These are phyloP conservation scores for Tieghemostelium lacteum DNA, from an alignment of 78 protist genomes.

Conservation along the genomic window DNA sequence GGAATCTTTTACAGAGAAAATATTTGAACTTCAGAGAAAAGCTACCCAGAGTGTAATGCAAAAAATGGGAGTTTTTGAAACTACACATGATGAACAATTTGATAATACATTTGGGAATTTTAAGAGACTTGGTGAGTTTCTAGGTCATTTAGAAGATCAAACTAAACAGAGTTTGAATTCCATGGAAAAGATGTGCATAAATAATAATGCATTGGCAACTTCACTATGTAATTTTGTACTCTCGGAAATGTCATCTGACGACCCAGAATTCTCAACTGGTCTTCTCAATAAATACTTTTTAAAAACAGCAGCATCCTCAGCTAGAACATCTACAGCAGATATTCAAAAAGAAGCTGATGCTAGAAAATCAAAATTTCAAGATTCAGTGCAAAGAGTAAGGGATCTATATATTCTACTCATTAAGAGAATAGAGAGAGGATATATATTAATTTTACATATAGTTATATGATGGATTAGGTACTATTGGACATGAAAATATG, in stretches of 20 bases:
- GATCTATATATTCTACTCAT: neutral
- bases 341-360: neutral
- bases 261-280: conserved; percentile 57
- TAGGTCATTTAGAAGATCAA: conserved; percentile 39
- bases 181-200: conserved; percentile 48
- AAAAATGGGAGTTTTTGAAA: conserved; percentile 62
- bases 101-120: conserved; percentile 31
- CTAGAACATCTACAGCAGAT: neutral
- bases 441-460: neutral
- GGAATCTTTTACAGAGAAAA: conserved; percentile 72
- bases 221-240: conserved; percentile 50
- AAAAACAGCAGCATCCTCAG: conserved; percentile 1
- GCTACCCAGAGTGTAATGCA: conserved; percentile 71
- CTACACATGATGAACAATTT: conserved; percentile 46
- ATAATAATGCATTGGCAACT: conserved; percentile 16
- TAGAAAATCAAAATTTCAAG: conserved; percentile 50
- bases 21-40: conserved; percentile 76
- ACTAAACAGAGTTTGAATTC: conserved; percentile 1
- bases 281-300: conserved; percentile 31
- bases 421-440: neutral
- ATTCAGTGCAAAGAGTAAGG: conserved; percentile 67
- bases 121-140: conserved; percentile 60
- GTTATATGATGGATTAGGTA: conserved; percentile 63
- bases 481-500: conserved; percentile 64
- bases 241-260: conserved; percentile 55